phyloP scores from a whole-genome alignment of 176 grass and related monocot genomes.

The Zizania latifolia region DNA sequence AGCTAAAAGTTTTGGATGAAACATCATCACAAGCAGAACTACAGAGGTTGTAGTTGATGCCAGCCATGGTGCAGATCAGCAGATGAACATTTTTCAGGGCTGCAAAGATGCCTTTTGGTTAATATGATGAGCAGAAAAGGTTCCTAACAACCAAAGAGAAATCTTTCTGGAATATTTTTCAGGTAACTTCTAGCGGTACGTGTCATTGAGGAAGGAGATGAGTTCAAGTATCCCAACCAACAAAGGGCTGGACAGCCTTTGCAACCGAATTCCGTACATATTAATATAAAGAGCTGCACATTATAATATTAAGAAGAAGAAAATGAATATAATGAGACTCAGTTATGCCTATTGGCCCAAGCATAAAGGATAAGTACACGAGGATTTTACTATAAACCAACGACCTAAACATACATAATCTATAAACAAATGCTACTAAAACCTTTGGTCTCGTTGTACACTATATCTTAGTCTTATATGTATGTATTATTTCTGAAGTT shows the following conservation, averaged over 20 bases:
- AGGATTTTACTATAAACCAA: too few species aligned
- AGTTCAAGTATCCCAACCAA: background rate
- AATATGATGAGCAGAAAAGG: background rate
- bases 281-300: too few species aligned
- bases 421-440: too few species aligned
- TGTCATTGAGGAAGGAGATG: background rate
- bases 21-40: background rate
- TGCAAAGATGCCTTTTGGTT: background rate
- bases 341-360: too few species aligned
- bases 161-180: background rate
- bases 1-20: background rate
- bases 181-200: background rate
- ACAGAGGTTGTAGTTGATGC: background rate
- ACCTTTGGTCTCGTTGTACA: too few species aligned
- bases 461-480: too few species aligned
- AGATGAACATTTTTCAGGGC: background rate
- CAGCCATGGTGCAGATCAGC: background rate
- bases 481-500: too few species aligned
- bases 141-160: background rate
- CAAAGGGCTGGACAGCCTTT: background rate
- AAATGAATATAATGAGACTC: too few species aligned
- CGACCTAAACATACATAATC: too few species aligned
- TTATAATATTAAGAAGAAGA: too few species aligned
- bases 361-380: too few species aligned
- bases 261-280: background rate